These are phyloP conservation scores for Wakefieldia striispora DNA, from an alignment of 768 basidiomycete species.

Conservation along the genomic window DNA sequence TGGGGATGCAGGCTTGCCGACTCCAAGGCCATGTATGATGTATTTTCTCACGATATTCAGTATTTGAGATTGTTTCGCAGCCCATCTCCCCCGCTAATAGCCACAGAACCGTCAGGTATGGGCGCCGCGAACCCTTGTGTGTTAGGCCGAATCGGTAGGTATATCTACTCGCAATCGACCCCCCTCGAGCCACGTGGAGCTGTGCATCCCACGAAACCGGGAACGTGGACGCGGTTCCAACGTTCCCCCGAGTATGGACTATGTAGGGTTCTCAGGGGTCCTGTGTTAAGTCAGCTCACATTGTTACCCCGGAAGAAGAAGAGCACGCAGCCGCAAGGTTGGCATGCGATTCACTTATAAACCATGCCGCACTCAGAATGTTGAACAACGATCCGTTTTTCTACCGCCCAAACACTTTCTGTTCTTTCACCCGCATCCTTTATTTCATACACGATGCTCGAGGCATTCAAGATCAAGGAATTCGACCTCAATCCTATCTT, in stretches of 20 bases:
- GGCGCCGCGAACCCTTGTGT: background rate
- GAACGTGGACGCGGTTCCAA: constrained; percentile 12
- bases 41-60: background rate
- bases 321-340: constrained; percentile 22
- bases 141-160: constrained; percentile 6
- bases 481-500: constrained; percentile 71
- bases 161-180: constrained; percentile 1
- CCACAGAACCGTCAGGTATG: background rate
- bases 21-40: background rate
- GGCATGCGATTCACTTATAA: constrained; percentile 29
- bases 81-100: background rate
- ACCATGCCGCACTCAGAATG: constrained; percentile 11
- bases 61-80: background rate
- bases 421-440: background rate
- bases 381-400: constrained; percentile 16
- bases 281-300: constrained; percentile 8
- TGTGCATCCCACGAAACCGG: constrained; percentile 11
- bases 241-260: constrained; percentile 5
- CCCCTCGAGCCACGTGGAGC: constrained; percentile 16
- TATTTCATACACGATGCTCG: constrained; percentile 45
- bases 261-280: constrained; percentile 21
- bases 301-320: constrained; percentile 29
- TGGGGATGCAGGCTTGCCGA: background rate
- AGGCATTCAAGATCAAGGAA: constrained; percentile 77
- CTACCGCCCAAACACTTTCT: constrained; percentile 8